Conservation (phyloP, 1,139 yeast species). For the Taphrina sp. region DNA sequence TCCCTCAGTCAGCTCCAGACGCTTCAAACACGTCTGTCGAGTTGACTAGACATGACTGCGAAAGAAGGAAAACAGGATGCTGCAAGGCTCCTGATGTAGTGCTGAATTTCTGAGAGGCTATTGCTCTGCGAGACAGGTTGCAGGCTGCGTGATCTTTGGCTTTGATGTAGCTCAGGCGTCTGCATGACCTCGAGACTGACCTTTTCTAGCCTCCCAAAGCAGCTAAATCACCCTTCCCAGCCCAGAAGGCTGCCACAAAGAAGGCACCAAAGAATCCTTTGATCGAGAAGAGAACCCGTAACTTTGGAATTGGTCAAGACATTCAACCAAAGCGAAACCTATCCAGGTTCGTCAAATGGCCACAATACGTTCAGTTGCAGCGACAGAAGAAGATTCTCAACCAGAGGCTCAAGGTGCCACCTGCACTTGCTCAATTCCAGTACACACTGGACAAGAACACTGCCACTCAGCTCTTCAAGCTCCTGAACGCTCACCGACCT, state of each 20-base stretch:
- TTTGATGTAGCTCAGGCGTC: background rate
- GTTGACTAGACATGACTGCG: too few species aligned
- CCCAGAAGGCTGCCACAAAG: conserved; percentile 47
- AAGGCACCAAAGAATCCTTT: conserved; percentile 61
- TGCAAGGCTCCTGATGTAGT: too few species aligned
- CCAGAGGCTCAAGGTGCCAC: conserved; percentile 97
- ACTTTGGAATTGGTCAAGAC: conserved; percentile 89
- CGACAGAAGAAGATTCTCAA: conserved; percentile 96
- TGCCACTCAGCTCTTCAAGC: conserved; percentile 93
- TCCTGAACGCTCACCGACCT: conserved; percentile 98
- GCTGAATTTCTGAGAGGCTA: too few species aligned
- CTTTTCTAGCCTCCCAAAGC: conserved; percentile 24
- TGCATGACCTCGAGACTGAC: background rate
- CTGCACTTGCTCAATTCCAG: conserved; percentile 94
- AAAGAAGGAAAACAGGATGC: too few species aligned
- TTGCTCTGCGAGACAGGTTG: conserved; percentile 3
- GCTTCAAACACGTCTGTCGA: too few species aligned
- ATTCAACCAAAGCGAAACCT: conserved; percentile 95
- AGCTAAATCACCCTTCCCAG: conserved; percentile 62
- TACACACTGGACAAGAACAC: conserved; percentile 96
- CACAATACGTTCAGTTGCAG: conserved; percentile 93
- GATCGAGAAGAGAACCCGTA: conserved; percentile 82
- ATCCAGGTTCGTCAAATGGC: conserved; percentile 97
- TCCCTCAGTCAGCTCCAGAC: too few species aligned
- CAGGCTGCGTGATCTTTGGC: conserved; percentile 4